Evolutionary conservation across 768 basidiomycete species (phyloP).

Genomic region (Macrolepiota dolichaula): DNA sequence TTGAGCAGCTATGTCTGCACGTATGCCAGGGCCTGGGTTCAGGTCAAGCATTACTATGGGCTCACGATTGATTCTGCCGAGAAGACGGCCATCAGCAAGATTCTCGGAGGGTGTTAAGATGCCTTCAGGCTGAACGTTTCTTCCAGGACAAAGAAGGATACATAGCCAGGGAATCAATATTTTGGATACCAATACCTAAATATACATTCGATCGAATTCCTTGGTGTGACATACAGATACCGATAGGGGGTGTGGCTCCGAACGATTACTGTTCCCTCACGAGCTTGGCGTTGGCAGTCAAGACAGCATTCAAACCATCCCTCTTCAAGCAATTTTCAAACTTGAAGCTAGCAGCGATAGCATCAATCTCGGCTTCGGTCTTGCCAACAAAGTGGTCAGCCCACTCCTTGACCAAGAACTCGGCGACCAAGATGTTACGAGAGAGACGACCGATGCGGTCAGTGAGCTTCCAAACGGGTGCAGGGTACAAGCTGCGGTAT

Average conservation of each 20-base stretch:
- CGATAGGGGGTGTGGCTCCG: neutral
- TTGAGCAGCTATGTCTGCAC: conserved; percentile 46
- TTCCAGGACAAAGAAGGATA: neutral
- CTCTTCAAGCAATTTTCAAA: conserved; percentile 68
- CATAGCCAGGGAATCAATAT: neutral
- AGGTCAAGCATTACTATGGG: conserved; percentile 47
- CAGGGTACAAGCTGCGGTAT: conserved; percentile 57
- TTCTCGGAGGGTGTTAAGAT: conserved; percentile 33
- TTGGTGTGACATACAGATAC: neutral
- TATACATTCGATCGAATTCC: neutral
- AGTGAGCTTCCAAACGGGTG: conserved; percentile 59
- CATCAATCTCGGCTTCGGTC: conserved; percentile 60
- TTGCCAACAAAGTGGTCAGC: conserved; percentile 64
- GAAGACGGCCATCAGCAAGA: conserved; percentile 42
- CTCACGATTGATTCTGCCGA: conserved; percentile 49
- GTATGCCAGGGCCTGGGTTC: conserved; percentile 51
- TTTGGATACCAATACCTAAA: neutral
- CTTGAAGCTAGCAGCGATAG: conserved; percentile 71
- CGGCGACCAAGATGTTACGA: conserved; percentile 65
- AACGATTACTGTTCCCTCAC: neutral
- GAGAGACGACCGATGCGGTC: conserved; percentile 55
- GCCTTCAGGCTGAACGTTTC: neutral
- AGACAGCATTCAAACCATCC: conserved; percentile 57
- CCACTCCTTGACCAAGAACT: conserved; percentile 73
- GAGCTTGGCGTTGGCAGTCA: conserved; percentile 37